Conservation (phyloP, 164 flowering plant species). For the Vitis rupestris region DNA sequence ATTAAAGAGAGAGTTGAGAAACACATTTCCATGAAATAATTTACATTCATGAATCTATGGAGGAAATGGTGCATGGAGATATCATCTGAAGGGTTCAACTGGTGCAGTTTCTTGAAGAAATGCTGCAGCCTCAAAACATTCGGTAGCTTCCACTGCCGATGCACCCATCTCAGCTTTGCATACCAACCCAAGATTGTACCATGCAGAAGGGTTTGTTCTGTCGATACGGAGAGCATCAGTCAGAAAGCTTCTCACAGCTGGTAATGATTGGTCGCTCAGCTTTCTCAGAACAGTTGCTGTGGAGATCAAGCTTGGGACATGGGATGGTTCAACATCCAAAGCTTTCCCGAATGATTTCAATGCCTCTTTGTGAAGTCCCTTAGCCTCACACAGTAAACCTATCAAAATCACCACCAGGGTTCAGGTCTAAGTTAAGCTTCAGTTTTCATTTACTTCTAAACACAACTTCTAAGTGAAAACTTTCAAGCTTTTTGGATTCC, state of each 20-base stretch:
- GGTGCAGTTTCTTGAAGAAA: slow-evolving; percentile 81
- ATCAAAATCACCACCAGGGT: slow-evolving; percentile 11
- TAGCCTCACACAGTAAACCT: slow-evolving; percentile 74
- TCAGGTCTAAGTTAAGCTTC: too few species aligned
- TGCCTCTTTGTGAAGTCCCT: slow-evolving; percentile 66
- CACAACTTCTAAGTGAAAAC: too few species aligned
- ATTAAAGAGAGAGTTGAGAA: background rate
- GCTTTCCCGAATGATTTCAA: slow-evolving; percentile 58
- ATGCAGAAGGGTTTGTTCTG: slow-evolving; percentile 65
- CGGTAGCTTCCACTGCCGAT: slow-evolving; percentile 59
- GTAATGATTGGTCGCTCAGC: slow-evolving; percentile 43
- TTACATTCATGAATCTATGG: background rate
- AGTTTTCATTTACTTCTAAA: too few species aligned
- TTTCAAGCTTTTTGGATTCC: too few species aligned
- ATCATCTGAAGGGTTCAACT: slow-evolving; percentile 80
- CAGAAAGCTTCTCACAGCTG: slow-evolving; percentile 61
- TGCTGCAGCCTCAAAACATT: slow-evolving; percentile 87
- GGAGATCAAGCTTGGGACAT: slow-evolving; percentile 80
- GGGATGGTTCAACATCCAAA: slow-evolving; percentile 67
- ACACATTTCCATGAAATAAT: background rate
- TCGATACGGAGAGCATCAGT: slow-evolving; percentile 76
- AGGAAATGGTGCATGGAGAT: background rate
- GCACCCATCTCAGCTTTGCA: slow-evolving; percentile 48
- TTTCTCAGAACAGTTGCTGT: slow-evolving; percentile 52
- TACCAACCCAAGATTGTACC: slow-evolving; percentile 85